Base-by-base conservation (phyloP, 805 yeast species). In the Candida dajiaensis region DNA sequence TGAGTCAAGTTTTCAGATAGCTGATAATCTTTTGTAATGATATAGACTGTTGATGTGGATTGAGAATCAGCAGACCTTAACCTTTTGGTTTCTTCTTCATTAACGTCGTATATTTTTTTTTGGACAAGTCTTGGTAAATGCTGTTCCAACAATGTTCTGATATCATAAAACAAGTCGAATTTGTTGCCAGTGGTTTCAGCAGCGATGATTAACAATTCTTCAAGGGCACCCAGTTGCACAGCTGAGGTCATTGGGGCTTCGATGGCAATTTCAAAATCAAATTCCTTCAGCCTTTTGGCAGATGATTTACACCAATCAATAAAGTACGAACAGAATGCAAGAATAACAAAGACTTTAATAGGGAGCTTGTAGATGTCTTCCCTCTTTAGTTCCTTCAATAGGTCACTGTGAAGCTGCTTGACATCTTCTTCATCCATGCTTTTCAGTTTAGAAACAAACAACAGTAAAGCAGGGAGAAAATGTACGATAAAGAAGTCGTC, bases 141-240 rank as follows among this genome's bases (percentile, higher is more conserved):
- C 45, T 73, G 78, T 56, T 86, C 89, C 37, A 86, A 67, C 28
- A 85, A 65, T 0, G 84, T 69, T 56, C 89, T 74, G 46, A 84
- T 75, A 53, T 85, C 87, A 58, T 81, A 85, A 37, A 81, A 74
- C 40, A 76, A 66, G 31, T 72, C 74, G 51, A 71, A 64, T 43
- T 72, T 74, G 29, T 67, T 65, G 20, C 62, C 62, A 3, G 73
- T 65, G 0, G 85, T 74, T 45, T 81, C 89, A 1, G 89, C 82
- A 3, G 83, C 63, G 38, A 77, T 67, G 19, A 79, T 73, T 55
- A 86, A 66, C 20, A 86, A 62, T 56, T 80, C 84, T 58, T 86
- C 94, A 52, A 85, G 65, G 0, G 87, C 87, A 36, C 92, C 94
- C 26, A 75, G 67, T 42, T 78, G 77, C 9, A 84, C 79, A 16